Evolutionary conservation across 495 filamentous ascomycete species (phyloP), one percentile per base, ranked within the genome.

Genomic region (Daldinia bambusicola): DNA sequence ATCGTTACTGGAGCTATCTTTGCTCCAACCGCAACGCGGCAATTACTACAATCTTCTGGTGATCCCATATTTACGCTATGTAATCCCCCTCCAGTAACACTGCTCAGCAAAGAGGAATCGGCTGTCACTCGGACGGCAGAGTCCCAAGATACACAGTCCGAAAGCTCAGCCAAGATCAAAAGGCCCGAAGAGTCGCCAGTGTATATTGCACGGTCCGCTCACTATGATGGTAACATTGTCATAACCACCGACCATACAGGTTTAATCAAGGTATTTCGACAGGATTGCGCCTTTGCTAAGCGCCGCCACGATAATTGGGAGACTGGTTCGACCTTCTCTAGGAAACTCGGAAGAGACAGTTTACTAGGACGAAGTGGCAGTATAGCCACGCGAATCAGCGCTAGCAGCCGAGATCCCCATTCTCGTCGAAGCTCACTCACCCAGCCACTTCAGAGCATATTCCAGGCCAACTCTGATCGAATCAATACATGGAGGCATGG

Each of bases 41-140:
- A 93, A 76, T 83, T 92, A 2, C 84, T 99, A 0, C 89, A 89
- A 14, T 82, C 85, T 36, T 95, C 93, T 8, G 92, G 93, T 60
- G 95, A 99, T 76, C 96, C 95, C 7, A 86, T 99, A 34, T 99
- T 93, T 77, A 94, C 98, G 74, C 86, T 98, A 20, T 98, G 95
- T 82, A 98, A 99, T 74, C 95, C 95, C 9, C 95, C 95, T 8
- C 95, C 94, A 0, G 88, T 99, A 8, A 94, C 91, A 1, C 87
- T 99, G 7, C 82, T 94, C 37, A 91, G 88, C 66, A 84, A 90
- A n/a, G 87, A 89, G 37, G 92, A 94, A 60, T 77, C 77, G 7
- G 82, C 84, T 10, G 83, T 83, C 1, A 82, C 79, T 63, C 60
- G 62, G 43, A 37, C 41, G 1, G 18, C 36, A 9, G 69, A 83